Evolutionary conservation across 2,329 filamentous ascomycete species (phyloP), one percentile per base, ranked within the genome.

Genomic region (Alternaria triticina): DNA sequence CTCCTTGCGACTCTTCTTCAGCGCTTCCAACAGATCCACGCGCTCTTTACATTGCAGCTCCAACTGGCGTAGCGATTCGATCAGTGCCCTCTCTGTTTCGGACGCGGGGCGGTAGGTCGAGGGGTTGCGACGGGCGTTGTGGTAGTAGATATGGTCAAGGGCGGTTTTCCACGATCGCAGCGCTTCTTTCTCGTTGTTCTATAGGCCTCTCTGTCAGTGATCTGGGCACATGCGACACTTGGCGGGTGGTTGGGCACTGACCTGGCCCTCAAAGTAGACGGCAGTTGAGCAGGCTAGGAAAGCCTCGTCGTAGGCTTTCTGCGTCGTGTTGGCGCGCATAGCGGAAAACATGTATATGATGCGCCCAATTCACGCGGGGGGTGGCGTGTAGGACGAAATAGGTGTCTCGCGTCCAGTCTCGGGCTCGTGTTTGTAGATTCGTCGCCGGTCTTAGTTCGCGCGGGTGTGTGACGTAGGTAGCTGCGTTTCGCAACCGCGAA

Each of bases 271-370:
- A 80, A 97, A 97, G 82, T 97, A 97, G 57, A 97, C 92, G 43
- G 95, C 95, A 2, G 94, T 98, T 13, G 94, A 97, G 82, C 94
- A 97, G 77, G 91, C 94, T 73, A 97, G 83, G 82, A 97, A 97
- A 81, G 92, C 94, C 81, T 98, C 94, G 83, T 98, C 95, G 83
- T 98, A 98, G 59, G 94, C 97, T 87, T 97, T 97, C 83, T 98
- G 95, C 80, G 97, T 89, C 66, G 89, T 89, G 77, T 89, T 89
- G 79, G 83, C 83, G 76, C 85, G 84, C 82, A 86, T 86, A 36
- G 61, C 66, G 44, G 50, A 62, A 43, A 57, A 62, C 55, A 60
- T 63, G 43, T 54, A 49, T 46, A 33, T 25, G 20, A 63, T 30
- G 59, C 61, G 55, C 50, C 36, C 51, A 55, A 44, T 50, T 27